Evolutionary conservation across 140 eudicot species (phyloP).

Genomic region (Oenanthe javanica): DNA sequence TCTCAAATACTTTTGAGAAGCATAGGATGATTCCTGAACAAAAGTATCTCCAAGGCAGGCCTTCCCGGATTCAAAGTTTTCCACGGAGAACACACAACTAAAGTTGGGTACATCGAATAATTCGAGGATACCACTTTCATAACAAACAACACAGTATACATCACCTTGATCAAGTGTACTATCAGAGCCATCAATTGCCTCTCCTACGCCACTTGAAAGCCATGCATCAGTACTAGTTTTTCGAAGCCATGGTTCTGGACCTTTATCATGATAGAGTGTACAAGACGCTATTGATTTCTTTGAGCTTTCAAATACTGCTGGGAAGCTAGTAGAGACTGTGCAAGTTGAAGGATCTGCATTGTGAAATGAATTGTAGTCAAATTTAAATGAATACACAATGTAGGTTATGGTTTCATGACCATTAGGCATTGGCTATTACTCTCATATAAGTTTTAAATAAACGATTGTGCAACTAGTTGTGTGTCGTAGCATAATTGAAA

Average conservation of each 20-base stretch:
- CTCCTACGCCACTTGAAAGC: constrained; percentile 89
- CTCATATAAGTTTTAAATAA: background rate
- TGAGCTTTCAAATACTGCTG: constrained; percentile 59
- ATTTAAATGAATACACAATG: background rate
- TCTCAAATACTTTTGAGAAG: constrained; percentile 22
- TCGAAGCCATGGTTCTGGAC: constrained; percentile 94
- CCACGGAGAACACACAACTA: constrained; percentile 63
- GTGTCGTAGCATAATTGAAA: background rate
- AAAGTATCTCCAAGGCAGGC: constrained; percentile 52
- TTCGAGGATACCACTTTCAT: constrained; percentile 78
- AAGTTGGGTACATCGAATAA: constrained; percentile 83
- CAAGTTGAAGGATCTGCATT: constrained; percentile 68
- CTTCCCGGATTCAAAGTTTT: constrained; percentile 76
- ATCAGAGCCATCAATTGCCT: constrained; percentile 87
- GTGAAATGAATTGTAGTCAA: background rate
- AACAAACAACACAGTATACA: constrained; percentile 75
- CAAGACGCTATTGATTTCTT: constrained; percentile 64
- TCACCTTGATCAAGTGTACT: constrained; percentile 87
- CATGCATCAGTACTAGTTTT: constrained; percentile 96
- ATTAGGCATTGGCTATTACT: background rate
- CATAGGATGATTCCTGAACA: constrained; percentile 31
- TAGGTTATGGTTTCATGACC: background rate
- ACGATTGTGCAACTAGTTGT: background rate
- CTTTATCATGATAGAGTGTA: constrained; percentile 88
- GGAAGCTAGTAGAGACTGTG: constrained; percentile 49